phyloP scores from a whole-genome alignment of 1,284 basidiomycete genomes.

The Bjerkandera adusta region DNA sequence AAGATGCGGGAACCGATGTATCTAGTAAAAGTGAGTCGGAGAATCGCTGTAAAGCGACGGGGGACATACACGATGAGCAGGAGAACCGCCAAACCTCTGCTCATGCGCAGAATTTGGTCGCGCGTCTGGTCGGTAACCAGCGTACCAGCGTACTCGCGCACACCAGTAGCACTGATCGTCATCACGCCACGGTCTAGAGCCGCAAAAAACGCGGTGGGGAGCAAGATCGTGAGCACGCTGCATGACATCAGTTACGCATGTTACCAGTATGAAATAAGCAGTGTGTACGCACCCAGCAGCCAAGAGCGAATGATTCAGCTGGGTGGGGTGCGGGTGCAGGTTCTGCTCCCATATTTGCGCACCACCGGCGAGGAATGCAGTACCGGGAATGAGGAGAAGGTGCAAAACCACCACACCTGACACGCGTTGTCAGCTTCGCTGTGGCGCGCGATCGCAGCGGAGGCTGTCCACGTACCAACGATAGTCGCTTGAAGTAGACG shows the following conservation, averaged over 20 bases:
- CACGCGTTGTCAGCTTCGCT: neutral
- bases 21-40: constrained; percentile 29
- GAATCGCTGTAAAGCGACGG: neutral
- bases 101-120: constrained; percentile 51
- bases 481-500: constrained; percentile 59
- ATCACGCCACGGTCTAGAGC: constrained; percentile 46
- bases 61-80: constrained; percentile 53
- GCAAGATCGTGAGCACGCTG: constrained; percentile 58
- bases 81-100: constrained; percentile 58
- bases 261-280: neutral
- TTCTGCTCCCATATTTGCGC: constrained; percentile 50
- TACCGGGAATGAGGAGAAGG: constrained; percentile 59
- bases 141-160: constrained; percentile 12
- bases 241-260: neutral
- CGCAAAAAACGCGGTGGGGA: constrained; percentile 66
- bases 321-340: constrained; percentile 46
- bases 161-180: constrained; percentile 21
- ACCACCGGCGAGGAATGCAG: constrained; percentile 60
- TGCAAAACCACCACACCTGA: constrained; percentile 61
- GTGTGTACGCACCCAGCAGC: constrained; percentile 57
- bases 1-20: constrained; percentile 66
- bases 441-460: neutral
- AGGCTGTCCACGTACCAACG: constrained; percentile 37
- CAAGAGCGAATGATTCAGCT: constrained; percentile 66
- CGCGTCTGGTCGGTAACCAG: constrained; percentile 41